Base-by-base conservation (phyloP, 192 early-diverging fungal genomes). In the Coemansia javaensis region DNA sequence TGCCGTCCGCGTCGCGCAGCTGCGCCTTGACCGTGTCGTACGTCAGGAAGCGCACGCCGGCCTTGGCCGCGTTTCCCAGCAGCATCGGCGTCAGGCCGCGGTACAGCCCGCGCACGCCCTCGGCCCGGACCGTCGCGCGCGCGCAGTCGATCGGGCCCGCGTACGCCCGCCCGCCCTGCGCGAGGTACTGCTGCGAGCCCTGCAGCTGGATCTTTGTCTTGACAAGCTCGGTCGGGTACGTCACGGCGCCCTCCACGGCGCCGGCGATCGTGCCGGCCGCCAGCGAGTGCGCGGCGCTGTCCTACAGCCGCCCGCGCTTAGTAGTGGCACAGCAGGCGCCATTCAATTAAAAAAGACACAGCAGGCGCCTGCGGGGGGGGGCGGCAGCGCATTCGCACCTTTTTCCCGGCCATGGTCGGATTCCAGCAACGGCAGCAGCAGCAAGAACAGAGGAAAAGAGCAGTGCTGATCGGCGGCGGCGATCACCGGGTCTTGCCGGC, bases 141-240 rank as follows among this genome's bases (percentile, higher is more conserved):
- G 88, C 59, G 51, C 88, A 90, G 53, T 93, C 88, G 23, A 91
- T 71, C 2, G 95, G 89, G 3, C 93, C 92, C 17, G 79, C 77
- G 64, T 86, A 90, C 16, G 44, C 37, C 49, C 80, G 59, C 0
- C 66, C 66, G 39, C 52, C 66, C 31, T 52, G 50, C 20, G 40
- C 22, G 15, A 50, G 17, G 39, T 73, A 65, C 17, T 65, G 56
- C 36, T 51, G 47, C 18, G 69, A 64, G 8, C 79, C 78, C 37
- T 94, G 90, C 10, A 98, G 80, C 69, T 98, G 95, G 44, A 98
- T 78, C 53, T 90, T 91, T 7, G 95, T 98, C 58, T 98, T 98
- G 49, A 95, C 83, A 60, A 88, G 91, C 73, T 96, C 93, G 0
- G 92, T 94, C 1, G 95, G 95, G 58, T 98, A 98, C 17, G 95